Evolutionary conservation across 345 rosid species (phyloP).

Genomic region (Conringia planisiliqua): DNA sequence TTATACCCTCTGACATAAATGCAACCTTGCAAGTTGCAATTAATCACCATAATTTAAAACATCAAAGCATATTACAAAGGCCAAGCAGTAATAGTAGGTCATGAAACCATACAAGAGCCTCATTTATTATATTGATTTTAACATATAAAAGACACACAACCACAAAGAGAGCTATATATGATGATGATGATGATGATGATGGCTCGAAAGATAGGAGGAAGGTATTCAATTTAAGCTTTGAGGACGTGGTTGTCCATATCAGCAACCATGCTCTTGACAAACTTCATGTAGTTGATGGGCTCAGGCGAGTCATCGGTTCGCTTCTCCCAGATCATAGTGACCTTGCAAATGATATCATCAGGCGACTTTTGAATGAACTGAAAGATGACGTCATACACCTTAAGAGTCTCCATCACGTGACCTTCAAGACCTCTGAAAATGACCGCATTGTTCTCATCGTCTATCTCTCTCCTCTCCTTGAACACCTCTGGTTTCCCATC

Average conservation of each 20-base stretch:
- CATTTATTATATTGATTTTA: conserved; percentile 6
- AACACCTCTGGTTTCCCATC: conserved; percentile 36
- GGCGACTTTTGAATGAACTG: conserved; percentile 32
- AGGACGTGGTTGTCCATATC: conserved; percentile 33
- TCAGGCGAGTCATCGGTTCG: conserved; percentile 29
- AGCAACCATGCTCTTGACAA: conserved; percentile 28
- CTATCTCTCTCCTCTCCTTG: conserved; percentile 35
- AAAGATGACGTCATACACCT: conserved; percentile 30
- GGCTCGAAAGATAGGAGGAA: background rate
- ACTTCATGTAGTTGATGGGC: conserved; percentile 36
- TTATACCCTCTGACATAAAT: too few relatives aligned
- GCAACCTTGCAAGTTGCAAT: background rate
- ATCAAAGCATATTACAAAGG: background rate
- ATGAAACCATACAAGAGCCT: background rate
- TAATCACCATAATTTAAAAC: background rate
- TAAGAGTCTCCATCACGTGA: conserved; percentile 30
- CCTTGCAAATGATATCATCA: conserved; percentile 24
- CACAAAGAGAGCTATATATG: background rate
- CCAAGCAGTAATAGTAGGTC: background rate
- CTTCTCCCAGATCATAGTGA: conserved; percentile 38
- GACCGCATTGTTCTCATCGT: conserved; percentile 28
- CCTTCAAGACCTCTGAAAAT: conserved; percentile 31
- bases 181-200: background rate
- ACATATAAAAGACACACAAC: background rate
- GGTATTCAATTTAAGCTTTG: conserved; percentile 14